A percentile compares a stretch with the other conserved stretches of the same genome.
Evolutionary conservation across 169 alveolate genomes (phyloP).

Genomic region (Perkinsus olseni): DNA sequence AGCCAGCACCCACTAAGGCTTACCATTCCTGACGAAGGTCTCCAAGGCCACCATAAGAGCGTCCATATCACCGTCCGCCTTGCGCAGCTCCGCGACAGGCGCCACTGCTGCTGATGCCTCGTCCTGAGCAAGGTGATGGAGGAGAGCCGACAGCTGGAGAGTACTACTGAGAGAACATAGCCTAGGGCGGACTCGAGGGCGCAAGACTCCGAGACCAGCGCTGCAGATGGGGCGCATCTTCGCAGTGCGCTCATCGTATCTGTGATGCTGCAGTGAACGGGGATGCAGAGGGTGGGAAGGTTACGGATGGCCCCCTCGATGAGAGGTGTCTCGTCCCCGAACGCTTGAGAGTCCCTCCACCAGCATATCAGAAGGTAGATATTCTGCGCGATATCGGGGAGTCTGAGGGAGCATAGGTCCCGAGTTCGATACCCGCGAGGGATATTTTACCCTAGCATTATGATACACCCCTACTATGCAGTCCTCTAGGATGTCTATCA

Average conservation of each 20-base stretch:
- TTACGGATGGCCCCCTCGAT: background rate
- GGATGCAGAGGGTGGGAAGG: background rate
- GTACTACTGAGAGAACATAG: background rate
- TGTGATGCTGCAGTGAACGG: background rate
- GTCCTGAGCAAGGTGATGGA: background rate
- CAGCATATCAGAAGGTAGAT: background rate
- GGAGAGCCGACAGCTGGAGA: background rate
- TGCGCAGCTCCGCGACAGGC: background rate
- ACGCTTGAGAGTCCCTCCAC: background rate
- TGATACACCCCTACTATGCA: background rate
- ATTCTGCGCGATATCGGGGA: background rate
- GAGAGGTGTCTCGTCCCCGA: background rate
- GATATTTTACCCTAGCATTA: background rate
- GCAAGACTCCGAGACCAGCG: background rate
- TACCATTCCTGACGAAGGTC: background rate
- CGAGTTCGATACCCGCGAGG: background rate
- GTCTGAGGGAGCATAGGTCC: background rate
- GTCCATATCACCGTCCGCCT: background rate
- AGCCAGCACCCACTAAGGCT: background rate
- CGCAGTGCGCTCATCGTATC: background rate
- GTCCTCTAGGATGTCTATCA: background rate
- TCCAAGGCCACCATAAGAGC: background rate
- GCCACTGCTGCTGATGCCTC: background rate
- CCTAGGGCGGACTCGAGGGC: background rate
- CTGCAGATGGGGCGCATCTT: background rate